phyloP scores from a whole-genome alignment of 192 early-diverging fungal species.

The Entophlyctis luteolus region DNA sequence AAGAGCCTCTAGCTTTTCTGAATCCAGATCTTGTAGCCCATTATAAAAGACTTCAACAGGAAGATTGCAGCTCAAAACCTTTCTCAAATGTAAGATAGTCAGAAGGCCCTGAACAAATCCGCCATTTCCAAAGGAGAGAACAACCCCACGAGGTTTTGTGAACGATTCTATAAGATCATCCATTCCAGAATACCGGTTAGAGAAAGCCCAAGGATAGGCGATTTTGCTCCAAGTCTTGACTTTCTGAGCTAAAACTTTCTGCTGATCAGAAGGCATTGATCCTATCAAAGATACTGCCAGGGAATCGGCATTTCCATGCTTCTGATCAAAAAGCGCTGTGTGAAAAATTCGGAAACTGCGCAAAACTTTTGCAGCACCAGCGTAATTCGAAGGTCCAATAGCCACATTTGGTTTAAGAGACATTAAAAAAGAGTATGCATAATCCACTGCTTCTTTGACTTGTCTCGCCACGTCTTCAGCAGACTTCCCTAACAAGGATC shows the following conservation, averaged over 20 bases:
- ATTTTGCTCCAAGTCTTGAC: not conserved
- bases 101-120: constrained; percentile 17
- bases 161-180: constrained; percentile 12
- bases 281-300: not conserved
- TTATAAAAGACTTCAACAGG: constrained; percentile 17
- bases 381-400: constrained; percentile 12
- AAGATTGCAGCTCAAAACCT: constrained; percentile 7
- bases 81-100: constrained; percentile 7
- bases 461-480: not conserved
- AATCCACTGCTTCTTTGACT: too few species aligned
- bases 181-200: constrained; percentile 9
- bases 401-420: not conserved
- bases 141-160: constrained; percentile 1
- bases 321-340: not conserved
- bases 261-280: not conserved
- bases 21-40: constrained; percentile 9
- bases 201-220: constrained; percentile 19
- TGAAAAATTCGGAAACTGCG: not conserved
- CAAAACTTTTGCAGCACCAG: not conserved
- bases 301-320: too few species aligned
- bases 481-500: not conserved
- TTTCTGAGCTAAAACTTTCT: not conserved
- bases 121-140: constrained; percentile 11
- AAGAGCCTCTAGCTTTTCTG: constrained; percentile 5
- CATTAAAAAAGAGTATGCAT: not conserved